Percentiles rank a stretch among this genome's conserved stretches.
These are phyloP conservation scores for Chaetomium strumarium DNA, from an alignment of 2,329 filamentous ascomycete species.

Conservation along the genomic window DNA sequence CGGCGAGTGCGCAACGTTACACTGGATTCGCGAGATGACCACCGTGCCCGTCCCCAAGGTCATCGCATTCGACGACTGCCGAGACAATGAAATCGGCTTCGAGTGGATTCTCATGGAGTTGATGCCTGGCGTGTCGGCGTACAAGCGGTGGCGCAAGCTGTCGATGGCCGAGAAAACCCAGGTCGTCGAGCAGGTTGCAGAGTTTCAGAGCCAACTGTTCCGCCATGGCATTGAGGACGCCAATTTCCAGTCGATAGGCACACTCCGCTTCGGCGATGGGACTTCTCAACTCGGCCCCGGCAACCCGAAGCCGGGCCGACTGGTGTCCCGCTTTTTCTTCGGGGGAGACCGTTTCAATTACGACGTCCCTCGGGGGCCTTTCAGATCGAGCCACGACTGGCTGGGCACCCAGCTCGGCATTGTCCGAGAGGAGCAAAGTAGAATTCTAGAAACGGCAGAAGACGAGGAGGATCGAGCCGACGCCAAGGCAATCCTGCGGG, in stretches of 20 bases:
- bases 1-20: slow-evolving; percentile 32
- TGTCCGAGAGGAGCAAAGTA: neutral
- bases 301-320: slow-evolving; percentile 16
- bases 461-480: slow-evolving; percentile 2
- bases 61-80: slow-evolving; percentile 28
- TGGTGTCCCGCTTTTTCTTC: slow-evolving; percentile 32
- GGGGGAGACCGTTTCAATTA: slow-evolving; percentile 28
- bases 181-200: slow-evolving; percentile 29
- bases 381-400: slow-evolving; percentile 13
- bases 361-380: slow-evolving; percentile 32
- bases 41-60: slow-evolving; percentile 30
- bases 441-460: neutral
- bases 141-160: slow-evolving; percentile 29
- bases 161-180: slow-evolving; percentile 28
- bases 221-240: slow-evolving; percentile 10
- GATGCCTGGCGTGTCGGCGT: slow-evolving; percentile 23
- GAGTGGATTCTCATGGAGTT: slow-evolving; percentile 36
- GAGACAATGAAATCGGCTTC: slow-evolving; percentile 31
- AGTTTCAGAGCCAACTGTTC: slow-evolving; percentile 27
- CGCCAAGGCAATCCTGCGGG: neutral
- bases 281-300: neutral
- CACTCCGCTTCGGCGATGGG: slow-evolving; percentile 15
- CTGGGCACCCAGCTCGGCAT: neutral
- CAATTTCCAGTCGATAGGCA: slow-evolving; percentile 23
- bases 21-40: slow-evolving; percentile 27